These are phyloP conservation scores for Prunus yedoensis DNA, from an alignment of 331 rosid species.

Conservation along the genomic window DNA sequence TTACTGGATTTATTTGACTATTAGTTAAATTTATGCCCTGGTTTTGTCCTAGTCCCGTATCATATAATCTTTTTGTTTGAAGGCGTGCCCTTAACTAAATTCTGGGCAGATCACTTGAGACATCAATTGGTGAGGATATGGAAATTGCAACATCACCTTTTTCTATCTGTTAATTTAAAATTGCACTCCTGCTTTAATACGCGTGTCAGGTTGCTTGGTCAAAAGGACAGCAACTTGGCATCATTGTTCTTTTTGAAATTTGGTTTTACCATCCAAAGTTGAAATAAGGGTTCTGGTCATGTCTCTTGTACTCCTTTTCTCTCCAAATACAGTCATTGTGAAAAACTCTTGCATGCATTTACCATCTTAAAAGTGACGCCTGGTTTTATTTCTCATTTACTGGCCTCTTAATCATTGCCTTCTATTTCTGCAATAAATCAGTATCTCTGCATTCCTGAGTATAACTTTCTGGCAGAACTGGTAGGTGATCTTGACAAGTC, in stretches of 20 bases:
- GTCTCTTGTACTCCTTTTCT: not conserved
- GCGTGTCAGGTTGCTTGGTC: slow-evolving; percentile 18
- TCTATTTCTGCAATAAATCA: not conserved
- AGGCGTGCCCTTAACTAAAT: not conserved
- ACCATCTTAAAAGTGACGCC: not conserved
- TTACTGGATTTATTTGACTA: not conserved
- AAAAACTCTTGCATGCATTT: not conserved
- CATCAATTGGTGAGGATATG: not conserved
- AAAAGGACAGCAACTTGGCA: not conserved
- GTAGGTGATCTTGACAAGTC: not conserved
- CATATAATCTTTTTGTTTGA: slow-evolving; percentile 4
- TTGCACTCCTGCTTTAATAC: not conserved
- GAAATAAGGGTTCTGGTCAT: not conserved
- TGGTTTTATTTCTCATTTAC: not conserved
- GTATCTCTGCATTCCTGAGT: not conserved
- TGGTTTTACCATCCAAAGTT: not conserved
- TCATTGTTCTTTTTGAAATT: not conserved
- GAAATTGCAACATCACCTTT: not conserved
- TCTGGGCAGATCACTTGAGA: not conserved
- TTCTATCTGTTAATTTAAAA: not conserved
- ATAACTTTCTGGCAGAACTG: not conserved
- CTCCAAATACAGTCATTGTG: not conserved
- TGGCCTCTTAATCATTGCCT: slow-evolving; percentile 9
- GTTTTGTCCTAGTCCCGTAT: not conserved
- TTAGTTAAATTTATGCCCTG: not conserved